phyloP scores from a whole-genome alignment of 2,329 filamentous ascomycete genomes.

The Colletotrichum eleusines region DNA sequence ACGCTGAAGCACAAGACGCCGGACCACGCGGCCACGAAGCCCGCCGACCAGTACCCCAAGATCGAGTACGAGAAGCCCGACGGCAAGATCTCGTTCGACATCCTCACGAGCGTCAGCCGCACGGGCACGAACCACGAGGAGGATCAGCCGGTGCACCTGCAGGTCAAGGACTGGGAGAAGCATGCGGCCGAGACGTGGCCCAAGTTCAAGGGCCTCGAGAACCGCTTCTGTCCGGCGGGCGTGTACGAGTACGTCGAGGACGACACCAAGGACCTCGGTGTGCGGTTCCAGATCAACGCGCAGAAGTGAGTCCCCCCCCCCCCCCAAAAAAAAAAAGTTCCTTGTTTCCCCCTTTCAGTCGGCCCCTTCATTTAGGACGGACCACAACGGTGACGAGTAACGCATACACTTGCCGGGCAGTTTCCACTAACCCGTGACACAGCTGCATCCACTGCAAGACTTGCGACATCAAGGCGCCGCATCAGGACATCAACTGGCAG shows the following conservation, averaged over 20 bases:
- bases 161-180: conserved; percentile 94
- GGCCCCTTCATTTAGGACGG: neutral
- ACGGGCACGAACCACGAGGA: conserved; percentile 99
- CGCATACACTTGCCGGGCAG: neutral
- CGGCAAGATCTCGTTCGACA: conserved; percentile 94
- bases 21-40: conserved; percentile 84
- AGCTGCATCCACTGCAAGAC: conserved; percentile 99
- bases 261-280: conserved; percentile 83
- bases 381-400: neutral
- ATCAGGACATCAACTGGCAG: conserved; percentile 97
- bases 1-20: conserved; percentile 86
- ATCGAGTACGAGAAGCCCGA: conserved; percentile 98
- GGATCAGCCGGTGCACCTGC: conserved; percentile 95
- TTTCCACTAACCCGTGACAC: conserved; percentile 52
- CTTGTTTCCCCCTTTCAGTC: conserved; percentile 5
- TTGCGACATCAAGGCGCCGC: conserved; percentile 97
- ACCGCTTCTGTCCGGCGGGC: conserved; percentile 95
- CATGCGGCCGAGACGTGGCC: conserved; percentile 89
- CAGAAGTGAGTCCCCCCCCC: conserved; percentile 81
- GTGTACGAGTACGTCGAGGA: conserved; percentile 99
- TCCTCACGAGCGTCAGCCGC: conserved; percentile 92
- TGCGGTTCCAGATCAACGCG: conserved; percentile 96
- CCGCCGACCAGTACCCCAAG: conserved; percentile 82
- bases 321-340: too few species aligned
- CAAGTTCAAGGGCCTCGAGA: conserved; percentile 91